phyloP scores from a whole-genome alignment of 768 basidiomycete species.

The Daedaleopsis sinensis region DNA sequence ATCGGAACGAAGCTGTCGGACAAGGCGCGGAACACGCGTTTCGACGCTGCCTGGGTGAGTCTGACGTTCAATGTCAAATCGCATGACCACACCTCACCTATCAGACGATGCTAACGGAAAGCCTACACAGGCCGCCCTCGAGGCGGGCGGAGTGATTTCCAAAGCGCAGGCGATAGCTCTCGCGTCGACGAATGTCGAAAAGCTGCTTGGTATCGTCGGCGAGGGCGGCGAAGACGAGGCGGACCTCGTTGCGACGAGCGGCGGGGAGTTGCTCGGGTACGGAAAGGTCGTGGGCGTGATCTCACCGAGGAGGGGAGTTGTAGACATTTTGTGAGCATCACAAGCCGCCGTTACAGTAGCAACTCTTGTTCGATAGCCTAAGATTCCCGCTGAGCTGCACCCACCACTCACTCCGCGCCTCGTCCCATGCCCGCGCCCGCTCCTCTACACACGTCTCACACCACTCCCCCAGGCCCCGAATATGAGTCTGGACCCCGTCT shows the following conservation, averaged over 20 bases:
- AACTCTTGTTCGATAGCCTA: no score
- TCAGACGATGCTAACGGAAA: constrained; percentile 39
- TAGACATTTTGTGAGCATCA: constrained; percentile 19
- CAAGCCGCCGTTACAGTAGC: no score
- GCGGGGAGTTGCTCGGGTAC: constrained; percentile 39
- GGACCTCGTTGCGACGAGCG: constrained; percentile 32
- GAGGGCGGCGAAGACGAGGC: constrained; percentile 12
- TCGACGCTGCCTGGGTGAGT: constrained; percentile 79
- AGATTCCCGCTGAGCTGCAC: neutral
- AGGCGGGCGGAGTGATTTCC: constrained; percentile 29
- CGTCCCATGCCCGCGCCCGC: neutral
- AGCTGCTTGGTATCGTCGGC: constrained; percentile 34
- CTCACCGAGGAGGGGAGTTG: constrained; percentile 26
- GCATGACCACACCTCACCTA: constrained; percentile 23
- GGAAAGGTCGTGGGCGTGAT: constrained; percentile 39
- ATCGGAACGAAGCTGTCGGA: constrained; percentile 63
- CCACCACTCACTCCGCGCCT: neutral
- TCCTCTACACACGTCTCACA: neutral
- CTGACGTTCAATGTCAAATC: constrained; percentile 8
- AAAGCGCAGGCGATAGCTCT: constrained; percentile 41
- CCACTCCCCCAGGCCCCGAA: no score
- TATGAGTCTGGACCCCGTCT: no score
- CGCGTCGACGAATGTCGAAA: constrained; percentile 47
- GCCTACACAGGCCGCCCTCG: constrained; percentile 24
- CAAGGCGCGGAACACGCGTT: constrained; percentile 75